phyloP scores from a whole-genome alignment of 306 rosid species.

The Prunus mongolica region DNA sequence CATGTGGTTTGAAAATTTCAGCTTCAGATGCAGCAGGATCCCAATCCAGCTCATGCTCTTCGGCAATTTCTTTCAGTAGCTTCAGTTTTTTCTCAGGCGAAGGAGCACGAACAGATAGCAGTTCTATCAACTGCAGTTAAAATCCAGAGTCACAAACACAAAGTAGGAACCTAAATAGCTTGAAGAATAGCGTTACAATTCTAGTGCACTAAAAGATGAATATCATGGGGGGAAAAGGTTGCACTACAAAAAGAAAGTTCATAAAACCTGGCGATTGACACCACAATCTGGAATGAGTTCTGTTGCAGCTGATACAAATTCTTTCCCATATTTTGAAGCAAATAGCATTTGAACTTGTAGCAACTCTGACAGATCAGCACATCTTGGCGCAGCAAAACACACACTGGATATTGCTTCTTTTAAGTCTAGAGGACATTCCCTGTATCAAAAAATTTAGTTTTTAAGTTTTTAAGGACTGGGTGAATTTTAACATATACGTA shows the following conservation, averaged over 20 bases:
- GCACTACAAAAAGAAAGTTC: slow-evolving; percentile 15
- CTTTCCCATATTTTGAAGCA: slow-evolving; percentile 81
- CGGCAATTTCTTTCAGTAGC: slow-evolving; percentile 92
- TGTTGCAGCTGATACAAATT: slow-evolving; percentile 78
- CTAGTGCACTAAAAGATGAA: slow-evolving; percentile 2
- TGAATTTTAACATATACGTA: not conserved
- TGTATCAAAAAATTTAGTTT: slow-evolving; percentile 16
- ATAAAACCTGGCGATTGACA: slow-evolving; percentile 89
- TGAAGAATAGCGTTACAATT: no score
- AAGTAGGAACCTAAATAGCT: slow-evolving; percentile 9
- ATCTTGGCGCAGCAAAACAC: slow-evolving; percentile 96
- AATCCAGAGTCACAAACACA: slow-evolving; percentile 21
- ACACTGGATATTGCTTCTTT: slow-evolving; percentile 94
- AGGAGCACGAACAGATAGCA: slow-evolving; percentile 87
- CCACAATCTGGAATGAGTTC: slow-evolving; percentile 92
- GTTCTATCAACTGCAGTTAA: slow-evolving; percentile 69
- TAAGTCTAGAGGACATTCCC: slow-evolving; percentile 94
- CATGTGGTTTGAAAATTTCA: slow-evolving; percentile 66
- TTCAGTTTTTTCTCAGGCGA: slow-evolving; percentile 78
- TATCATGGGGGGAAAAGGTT: not conserved
- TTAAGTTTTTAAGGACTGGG: not conserved
- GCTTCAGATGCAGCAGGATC: slow-evolving; percentile 88
- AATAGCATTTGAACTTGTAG: slow-evolving; percentile 84
- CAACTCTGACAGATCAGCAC: slow-evolving; percentile 88
- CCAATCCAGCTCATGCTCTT: slow-evolving; percentile 89